phyloP scores from a whole-genome alignment of 495 filamentous ascomycete genomes.

The Neurospora hispaniola region DNA sequence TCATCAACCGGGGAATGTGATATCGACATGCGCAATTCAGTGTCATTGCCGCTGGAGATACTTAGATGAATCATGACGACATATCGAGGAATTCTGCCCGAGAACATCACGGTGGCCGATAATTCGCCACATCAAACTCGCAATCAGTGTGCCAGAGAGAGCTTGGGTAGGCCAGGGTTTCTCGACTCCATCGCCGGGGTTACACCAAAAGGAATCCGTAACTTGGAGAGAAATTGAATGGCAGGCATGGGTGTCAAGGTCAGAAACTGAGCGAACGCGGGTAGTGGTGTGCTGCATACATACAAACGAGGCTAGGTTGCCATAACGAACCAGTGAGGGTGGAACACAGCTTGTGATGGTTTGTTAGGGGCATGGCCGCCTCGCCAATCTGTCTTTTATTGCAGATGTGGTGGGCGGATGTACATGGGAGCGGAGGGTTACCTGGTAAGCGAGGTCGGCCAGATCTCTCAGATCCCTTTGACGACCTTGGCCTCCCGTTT shows the following conservation, averaged over 20 bases:
- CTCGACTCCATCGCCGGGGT: neutral
- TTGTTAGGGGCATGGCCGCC: neutral
- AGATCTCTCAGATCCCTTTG: neutral
- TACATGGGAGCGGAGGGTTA: neutral
- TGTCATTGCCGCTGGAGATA: neutral
- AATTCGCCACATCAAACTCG: neutral
- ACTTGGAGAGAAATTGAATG: neutral
- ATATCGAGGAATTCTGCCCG: neutral
- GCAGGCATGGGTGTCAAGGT: neutral
- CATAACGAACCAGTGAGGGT: neutral
- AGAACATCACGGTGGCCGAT: neutral
- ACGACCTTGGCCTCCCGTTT: neutral
- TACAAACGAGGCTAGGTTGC: neutral
- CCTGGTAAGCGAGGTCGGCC: neutral
- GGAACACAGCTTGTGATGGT: neutral
- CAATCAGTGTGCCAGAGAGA: neutral
- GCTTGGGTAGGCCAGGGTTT: neutral
- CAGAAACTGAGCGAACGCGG: neutral
- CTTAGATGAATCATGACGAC: neutral
- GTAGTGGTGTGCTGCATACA: neutral
- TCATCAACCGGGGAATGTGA: neutral
- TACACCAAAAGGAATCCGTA: neutral
- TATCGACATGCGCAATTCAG: neutral
- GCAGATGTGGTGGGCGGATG: neutral
- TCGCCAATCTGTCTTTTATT: neutral